Percentiles rank a stretch among this genome's conserved stretches.
These are phyloP conservation scores for Diplotaxis tenuifolia DNA, from an alignment of 345 rosid genomes.

Conservation along the genomic window DNA sequence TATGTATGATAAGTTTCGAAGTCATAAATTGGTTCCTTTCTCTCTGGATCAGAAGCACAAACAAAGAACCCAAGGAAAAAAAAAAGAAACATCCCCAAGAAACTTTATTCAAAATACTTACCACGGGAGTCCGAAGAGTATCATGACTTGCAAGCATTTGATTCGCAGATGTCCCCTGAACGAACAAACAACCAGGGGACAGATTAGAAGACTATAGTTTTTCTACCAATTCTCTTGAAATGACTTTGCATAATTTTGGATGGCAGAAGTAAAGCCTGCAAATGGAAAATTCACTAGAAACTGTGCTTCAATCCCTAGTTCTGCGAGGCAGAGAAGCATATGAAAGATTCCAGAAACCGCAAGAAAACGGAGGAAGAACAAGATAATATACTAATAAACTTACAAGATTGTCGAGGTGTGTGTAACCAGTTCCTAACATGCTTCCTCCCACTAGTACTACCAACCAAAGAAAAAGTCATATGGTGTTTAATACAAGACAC, in stretches of 20 bases:
- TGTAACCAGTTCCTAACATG: conserved; percentile 44
- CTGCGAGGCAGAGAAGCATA: not conserved
- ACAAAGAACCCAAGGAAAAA: not conserved
- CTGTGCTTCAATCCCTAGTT: not conserved
- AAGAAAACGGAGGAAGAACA: not conserved
- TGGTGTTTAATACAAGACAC: conserved; percentile 1
- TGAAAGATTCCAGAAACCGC: not conserved
- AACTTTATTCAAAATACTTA: conserved; percentile 11
- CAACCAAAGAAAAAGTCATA: conserved; percentile 24
- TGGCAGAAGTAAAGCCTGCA: not conserved
- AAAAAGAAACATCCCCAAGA: not conserved
- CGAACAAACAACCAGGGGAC: not conserved
- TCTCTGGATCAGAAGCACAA: not conserved
- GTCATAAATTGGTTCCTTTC: not conserved
- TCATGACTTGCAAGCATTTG: conserved; percentile 10
- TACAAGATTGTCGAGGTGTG: conserved; percentile 56
- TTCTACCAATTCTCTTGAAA: not conserved
- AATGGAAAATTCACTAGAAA: not conserved
- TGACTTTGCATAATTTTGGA: not conserved
- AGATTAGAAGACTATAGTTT: not conserved
- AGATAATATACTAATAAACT: conserved; percentile 27
- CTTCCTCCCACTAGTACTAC: conserved; percentile 60
- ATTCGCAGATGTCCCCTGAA: conserved; percentile 50
- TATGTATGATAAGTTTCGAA: not conserved
- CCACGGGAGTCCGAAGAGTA: conserved; percentile 74